phyloP scores from a whole-genome alignment of 805 yeast genomes.

The Ascoidea rubescens region DNA sequence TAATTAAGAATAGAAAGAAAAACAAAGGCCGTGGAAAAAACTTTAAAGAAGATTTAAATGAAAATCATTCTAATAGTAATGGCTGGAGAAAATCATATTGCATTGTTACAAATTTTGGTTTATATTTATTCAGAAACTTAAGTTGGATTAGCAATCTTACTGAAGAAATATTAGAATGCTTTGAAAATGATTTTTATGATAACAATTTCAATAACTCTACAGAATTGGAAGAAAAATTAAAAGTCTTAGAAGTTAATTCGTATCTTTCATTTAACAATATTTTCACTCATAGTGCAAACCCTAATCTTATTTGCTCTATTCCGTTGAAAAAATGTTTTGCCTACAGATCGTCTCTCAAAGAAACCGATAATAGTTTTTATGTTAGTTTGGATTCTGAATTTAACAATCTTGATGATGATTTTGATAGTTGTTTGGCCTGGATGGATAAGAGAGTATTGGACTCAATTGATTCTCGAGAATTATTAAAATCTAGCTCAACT shows the following conservation, averaged over 20 bases:
- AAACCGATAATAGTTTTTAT: constrained; percentile 6
- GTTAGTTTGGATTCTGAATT: constrained; percentile 2
- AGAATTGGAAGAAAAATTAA: not conserved
- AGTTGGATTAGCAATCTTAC: constrained; percentile 12
- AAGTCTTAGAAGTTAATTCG: not conserved
- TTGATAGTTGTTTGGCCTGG: not conserved
- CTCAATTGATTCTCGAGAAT: not conserved
- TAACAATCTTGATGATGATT: not conserved
- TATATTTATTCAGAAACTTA: constrained; percentile 29
- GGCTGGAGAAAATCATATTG: constrained; percentile 32
- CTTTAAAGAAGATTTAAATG: constrained; percentile 3
- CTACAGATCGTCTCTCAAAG: constrained; percentile 2
- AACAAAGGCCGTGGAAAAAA: constrained; percentile 9
- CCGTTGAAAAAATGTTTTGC: constrained; percentile 8
- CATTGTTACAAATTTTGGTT: constrained; percentile 35
- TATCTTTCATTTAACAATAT: not conserved
- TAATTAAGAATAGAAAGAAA: constrained; percentile 12
- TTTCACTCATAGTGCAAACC: not conserved
- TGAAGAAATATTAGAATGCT: constrained; percentile 1
- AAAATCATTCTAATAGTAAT: constrained; percentile 8
- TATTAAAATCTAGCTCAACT: not conserved
- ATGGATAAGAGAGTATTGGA: not conserved
- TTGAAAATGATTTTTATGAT: constrained; percentile 1
- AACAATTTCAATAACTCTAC: not conserved
- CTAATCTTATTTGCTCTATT: constrained; percentile 5